Evolutionary conservation across 208 protist genomes (phyloP).

Genomic region (Crithidia bombi): DNA sequence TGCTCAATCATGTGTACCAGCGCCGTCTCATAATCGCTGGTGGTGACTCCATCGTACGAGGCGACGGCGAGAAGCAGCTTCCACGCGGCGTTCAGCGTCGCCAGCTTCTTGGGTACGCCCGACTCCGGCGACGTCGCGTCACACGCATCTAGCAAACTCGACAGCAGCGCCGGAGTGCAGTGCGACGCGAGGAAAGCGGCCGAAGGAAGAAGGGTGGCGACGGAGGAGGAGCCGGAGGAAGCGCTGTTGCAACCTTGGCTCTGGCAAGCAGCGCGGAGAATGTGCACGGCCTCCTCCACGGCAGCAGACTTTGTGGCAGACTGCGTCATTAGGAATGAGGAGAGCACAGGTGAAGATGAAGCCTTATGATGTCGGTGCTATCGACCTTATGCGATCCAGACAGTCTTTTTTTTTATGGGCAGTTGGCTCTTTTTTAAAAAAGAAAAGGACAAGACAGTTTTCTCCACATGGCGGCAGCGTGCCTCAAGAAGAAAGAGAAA

Average conservation of each 20-base stretch:
- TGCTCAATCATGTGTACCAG: constrained; percentile 65
- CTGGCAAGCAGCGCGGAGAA: constrained; percentile 28
- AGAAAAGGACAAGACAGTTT: too few species aligned
- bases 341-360: background rate
- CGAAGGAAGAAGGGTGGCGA: constrained; percentile 31
- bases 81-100: constrained; percentile 69
- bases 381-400: too few species aligned
- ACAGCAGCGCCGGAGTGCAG: constrained; percentile 45
- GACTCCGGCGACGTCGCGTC: constrained; percentile 34
- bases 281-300: constrained; percentile 25
- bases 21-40: constrained; percentile 31
- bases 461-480: too few species aligned
- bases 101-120: constrained; percentile 37
- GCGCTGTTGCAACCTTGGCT: background rate
- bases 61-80: constrained; percentile 66
- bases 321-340: constrained; percentile 2
- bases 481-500: too few species aligned
- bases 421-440: too few species aligned
- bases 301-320: constrained; percentile 12
- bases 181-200: constrained; percentile 25
- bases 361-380: too few species aligned
- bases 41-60: constrained; percentile 30
- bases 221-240: background rate
- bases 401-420: too few species aligned
- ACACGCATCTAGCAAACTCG: constrained; percentile 47